Evolutionary conservation across 306 rosid species (phyloP), one percentile per base, ranked within the genome.

Genomic region (Ormosia semicastrata): DNA sequence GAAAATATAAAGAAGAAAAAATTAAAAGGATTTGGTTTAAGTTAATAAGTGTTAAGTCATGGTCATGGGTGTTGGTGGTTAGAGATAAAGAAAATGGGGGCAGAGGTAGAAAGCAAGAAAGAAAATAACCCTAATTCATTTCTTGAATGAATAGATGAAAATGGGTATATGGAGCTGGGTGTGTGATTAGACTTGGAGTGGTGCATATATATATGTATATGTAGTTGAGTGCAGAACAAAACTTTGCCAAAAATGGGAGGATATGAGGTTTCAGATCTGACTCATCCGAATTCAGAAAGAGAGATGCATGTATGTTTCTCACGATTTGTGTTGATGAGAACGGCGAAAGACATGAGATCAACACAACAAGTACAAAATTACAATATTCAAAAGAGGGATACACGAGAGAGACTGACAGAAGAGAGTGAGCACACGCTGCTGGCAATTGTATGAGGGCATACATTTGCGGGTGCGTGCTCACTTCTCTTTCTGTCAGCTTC

Each of bases 381-480:
- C 24, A 17, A 36, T 37, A 5, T 3, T 5, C 30, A 30, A 18
- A 52, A 39, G 73, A 62, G 65, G 71, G 33, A 70, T 60, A 70
- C 59, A 76, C 39, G 33, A 36, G 76, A 30, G 60, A 75, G 60
- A 77, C 79, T 91, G 94, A 91, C 92, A 89, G 94, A 87, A 89
- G 94, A 91, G 92, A 89, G 92, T 84, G 90, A 89, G 92, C 91
- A 88, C 92, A 86, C 73, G 81, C 90, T 73, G 82, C 76, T 59
- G 75, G 17, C 83, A 86, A 74, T 81, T 71, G 92, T 89, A 88
- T 82, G 83, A 85, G n/a, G 46, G 32, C 79, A 82, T 85, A 85
- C 82, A 39, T 53, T 75, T 54, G 76, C 49, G 71, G 78, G 82
- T 89, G 90, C 49, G 92, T 84, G 92, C 90, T 89, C 87, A 76